These are phyloP conservation scores for Penicillium cataractarum DNA, from an alignment of 495 filamentous ascomycete genomes.

Conservation along the genomic window DNA sequence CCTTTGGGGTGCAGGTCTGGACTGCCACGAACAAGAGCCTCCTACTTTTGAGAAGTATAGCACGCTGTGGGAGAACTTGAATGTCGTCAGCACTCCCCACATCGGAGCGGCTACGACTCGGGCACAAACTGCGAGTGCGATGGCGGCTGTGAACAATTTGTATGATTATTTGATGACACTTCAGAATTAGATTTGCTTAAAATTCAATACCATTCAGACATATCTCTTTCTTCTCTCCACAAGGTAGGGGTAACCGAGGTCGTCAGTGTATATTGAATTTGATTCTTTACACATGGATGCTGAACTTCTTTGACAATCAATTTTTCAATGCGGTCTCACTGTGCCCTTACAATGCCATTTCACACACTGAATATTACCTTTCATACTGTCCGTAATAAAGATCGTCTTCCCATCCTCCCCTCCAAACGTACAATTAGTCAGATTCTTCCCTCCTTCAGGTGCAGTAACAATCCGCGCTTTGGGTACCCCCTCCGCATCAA, in stretches of 20 bases:
- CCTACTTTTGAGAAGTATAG: conserved; percentile 30
- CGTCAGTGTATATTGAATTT: no score
- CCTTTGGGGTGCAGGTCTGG: conserved; percentile 54
- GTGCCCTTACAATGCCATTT: conserved; percentile 27
- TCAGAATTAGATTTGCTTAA: conserved; percentile 3
- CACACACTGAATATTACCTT: conserved; percentile 25
- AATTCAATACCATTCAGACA: background rate
- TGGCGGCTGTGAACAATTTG: conserved; percentile 34
- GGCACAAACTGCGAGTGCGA: conserved; percentile 29
- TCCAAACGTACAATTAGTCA: conserved; percentile 36
- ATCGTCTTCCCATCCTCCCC: conserved; percentile 27
- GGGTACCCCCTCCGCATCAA: conserved; percentile 26
- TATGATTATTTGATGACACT: conserved; percentile 26
- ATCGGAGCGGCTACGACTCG: conserved; percentile 32
- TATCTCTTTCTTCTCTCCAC: background rate
- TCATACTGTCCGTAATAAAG: conserved; percentile 34
- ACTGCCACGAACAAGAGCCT: conserved; percentile 36
- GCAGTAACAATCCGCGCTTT: conserved; percentile 29
- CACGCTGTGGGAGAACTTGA: conserved; percentile 32
- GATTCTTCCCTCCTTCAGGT: conserved; percentile 22
- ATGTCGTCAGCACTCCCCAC: conserved; percentile 38
- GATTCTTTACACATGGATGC: background rate
- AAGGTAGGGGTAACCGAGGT: no score
- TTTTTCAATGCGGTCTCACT: background rate
- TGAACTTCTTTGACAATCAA: background rate